phyloP scores from a whole-genome alignment of 371 early-diverging fungal species.

The Syncephalis plumigaleata region DNA sequence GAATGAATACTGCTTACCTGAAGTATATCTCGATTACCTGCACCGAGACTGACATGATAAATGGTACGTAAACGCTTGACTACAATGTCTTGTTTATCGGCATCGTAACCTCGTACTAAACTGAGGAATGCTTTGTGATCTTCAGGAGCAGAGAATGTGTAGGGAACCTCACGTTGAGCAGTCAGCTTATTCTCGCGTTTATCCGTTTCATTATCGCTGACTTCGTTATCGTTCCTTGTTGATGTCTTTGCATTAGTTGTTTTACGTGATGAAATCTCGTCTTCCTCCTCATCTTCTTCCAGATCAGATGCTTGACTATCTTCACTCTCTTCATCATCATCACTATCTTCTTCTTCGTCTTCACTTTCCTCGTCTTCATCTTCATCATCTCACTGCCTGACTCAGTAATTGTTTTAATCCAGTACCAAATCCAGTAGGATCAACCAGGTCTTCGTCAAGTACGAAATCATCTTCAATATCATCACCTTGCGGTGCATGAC shows the following conservation, averaged over 20 bases:
- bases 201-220: constrained; percentile 6
- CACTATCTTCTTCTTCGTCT: constrained; percentile 16
- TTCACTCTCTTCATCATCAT: constrained; percentile 20
- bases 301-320: too few relatives aligned
- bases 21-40: constrained; percentile 58
- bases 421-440: constrained; percentile 7
- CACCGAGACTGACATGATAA: constrained; percentile 58
- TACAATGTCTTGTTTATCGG: constrained; percentile 45
- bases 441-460: constrained; percentile 19
- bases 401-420: background rate
- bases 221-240: too few relatives aligned
- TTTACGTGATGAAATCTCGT: too few relatives aligned
- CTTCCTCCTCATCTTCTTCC: constrained; percentile 13
- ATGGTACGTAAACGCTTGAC: constrained; percentile 64
- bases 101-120: constrained; percentile 25
- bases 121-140: constrained; percentile 41
- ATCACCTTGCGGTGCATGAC: constrained; percentile 40
- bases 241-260: too few relatives aligned
- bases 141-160: constrained; percentile 62
- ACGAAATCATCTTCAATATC: constrained; percentile 67
- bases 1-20: constrained; percentile 6
- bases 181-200: constrained; percentile 1
- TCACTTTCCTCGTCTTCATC: constrained; percentile 29
- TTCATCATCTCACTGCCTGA: constrained; percentile 19
- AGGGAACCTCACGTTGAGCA: constrained; percentile 46